Base-by-base conservation (phyloP, 1,139 yeast genomes). In the Geotrichum klebahnii region DNA sequence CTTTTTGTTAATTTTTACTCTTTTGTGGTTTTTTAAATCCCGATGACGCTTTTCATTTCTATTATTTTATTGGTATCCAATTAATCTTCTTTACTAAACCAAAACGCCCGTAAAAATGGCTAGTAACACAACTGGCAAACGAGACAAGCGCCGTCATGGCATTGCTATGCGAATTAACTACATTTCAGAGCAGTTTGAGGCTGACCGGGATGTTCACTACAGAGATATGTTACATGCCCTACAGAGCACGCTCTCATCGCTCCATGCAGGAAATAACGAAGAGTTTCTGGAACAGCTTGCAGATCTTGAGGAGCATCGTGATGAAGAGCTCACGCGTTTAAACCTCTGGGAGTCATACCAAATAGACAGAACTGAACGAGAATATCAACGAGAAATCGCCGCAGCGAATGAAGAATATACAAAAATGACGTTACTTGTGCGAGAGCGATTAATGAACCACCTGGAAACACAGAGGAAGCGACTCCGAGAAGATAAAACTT, bases 321-420 rank as follows among this genome's bases (percentile, higher is more conserved):
- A 92, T 66, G 77, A 80, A 56, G 95, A 88, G 60, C 74, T 92
- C 50, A 80, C 88, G 32, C 77, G 85, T 60, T 73, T 92, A 50
- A 73, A 88, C 48, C 72, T 89, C 36, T 86, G 90, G 80, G 96
- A 90, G 66, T 84, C 84, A 66, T 92, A 86, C 67, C 87, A 89
- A 66, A 84, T 87, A 2, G 79, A 82, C 53, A 73, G 89, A 52
- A 82, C 88, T 24, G 86, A 86, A 58, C 75, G 76, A 40, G 95
- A 87, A 65, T 88, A 86, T 65, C 79, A 81, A 56, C 81, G 81
- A 51, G 97, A 89, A 59, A 77, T 89, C 38, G 79, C 76, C 36
- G 76, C 76, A 54, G 92, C 96, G 26, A 82, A 84, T 57, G 81
- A 79, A 38, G 92, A 87, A 62, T 88, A 88, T 63, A 90, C 85